These are phyloP conservation scores for Epichloe festucae DNA, from an alignment of 2,329 filamentous ascomycete genomes.

Conservation along the genomic window DNA sequence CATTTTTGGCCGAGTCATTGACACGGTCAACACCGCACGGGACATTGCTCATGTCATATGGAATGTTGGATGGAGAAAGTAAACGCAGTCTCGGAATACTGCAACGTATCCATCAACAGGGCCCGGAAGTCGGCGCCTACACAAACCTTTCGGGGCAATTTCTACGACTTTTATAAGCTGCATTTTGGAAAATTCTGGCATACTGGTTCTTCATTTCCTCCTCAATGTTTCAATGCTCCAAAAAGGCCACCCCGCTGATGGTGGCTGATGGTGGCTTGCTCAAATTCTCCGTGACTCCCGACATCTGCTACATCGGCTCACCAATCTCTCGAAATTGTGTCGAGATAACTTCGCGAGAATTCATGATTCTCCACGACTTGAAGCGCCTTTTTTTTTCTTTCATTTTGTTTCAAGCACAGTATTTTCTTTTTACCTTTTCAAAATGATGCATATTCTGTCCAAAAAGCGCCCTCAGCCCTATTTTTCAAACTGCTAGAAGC, in stretches of 20 bases:
- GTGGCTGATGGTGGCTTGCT: too few species aligned
- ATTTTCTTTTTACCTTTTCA: too few species aligned
- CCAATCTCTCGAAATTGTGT: too few species aligned
- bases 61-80: conserved; percentile 56
- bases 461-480: not conserved
- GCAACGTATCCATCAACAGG: not conserved
- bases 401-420: too few species aligned
- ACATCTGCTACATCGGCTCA: too few species aligned
- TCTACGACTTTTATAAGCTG: not conserved
- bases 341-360: too few species aligned
- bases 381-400: too few species aligned
- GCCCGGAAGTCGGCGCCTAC: not conserved
- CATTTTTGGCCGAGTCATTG: conserved; percentile 66
- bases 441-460: not conserved
- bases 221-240: not conserved
- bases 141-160: not conserved
- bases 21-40: conserved; percentile 63
- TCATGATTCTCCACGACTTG: too few species aligned
- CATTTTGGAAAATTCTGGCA: not conserved
- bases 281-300: too few species aligned
- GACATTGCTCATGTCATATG: conserved; percentile 60
- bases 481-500: not conserved
- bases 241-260: too few species aligned
- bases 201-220: not conserved
- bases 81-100: conserved; percentile 9